A percentile compares a stretch with the other conserved stretches of the same genome.
Evolutionary conservation across 2,329 filamentous ascomycete genomes (phyloP).

Genomic region (Botryotinia calthae): DNA sequence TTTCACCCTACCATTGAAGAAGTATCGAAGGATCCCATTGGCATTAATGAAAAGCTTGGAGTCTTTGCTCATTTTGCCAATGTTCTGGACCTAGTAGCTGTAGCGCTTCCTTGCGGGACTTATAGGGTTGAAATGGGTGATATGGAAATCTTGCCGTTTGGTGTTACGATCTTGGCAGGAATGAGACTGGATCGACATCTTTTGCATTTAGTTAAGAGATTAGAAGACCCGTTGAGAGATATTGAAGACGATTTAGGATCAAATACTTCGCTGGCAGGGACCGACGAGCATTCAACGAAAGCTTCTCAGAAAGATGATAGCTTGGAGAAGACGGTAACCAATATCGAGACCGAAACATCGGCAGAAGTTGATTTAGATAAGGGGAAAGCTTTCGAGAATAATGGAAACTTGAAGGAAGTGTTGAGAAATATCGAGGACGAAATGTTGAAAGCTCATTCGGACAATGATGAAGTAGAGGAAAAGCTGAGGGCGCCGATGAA

Average conservation of each 20-base stretch:
- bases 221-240: slow-evolving; percentile 33
- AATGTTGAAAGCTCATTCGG: background rate
- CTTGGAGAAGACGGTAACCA: background rate
- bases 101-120: slow-evolving; percentile 38
- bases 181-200: slow-evolving; percentile 43
- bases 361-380: background rate
- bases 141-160: slow-evolving; percentile 43
- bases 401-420: background rate
- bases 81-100: slow-evolving; percentile 51
- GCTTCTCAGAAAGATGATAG: background rate
- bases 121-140: slow-evolving; percentile 28
- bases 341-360: background rate
- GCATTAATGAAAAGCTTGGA: slow-evolving; percentile 48
- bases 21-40: slow-evolving; percentile 50
- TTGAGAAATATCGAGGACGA: background rate
- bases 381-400: background rate
- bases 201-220: slow-evolving; percentile 38
- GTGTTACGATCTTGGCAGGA: slow-evolving; percentile 44
- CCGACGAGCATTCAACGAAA: background rate
- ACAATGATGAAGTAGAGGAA: background rate
- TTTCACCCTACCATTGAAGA: slow-evolving; percentile 48
- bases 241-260: slow-evolving; percentile 20
- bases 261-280: background rate
- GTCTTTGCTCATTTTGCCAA: slow-evolving; percentile 55
- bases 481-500: background rate